Evolutionary conservation across 192 early-diverging fungal species (phyloP), one percentile per base, ranked within the genome.

Genomic region (Backusella liffmaniae): DNA sequence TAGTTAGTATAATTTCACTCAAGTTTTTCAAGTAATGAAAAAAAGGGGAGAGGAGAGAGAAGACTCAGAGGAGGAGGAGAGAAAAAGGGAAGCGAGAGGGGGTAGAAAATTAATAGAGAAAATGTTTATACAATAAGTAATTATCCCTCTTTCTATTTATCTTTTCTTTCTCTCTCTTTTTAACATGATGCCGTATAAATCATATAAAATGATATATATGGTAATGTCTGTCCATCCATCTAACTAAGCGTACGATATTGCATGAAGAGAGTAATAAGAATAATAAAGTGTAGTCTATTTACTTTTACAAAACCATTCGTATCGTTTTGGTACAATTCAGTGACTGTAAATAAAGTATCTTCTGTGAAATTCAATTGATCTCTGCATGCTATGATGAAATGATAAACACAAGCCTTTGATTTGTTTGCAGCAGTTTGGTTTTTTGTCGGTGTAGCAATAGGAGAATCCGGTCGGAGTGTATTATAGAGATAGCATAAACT

Each of bases 291-390:
- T 44, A 3, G 42, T 72, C 15, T 62, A 23, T 70, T 42, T 85
- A 95, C 97, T 90, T 96, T 99, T 70, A 99, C 94, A 83, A 99
- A 96, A 68, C 91, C 94, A 84, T 96, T 97, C 30, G 96, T 99
- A 80, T 99, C 95, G 78, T 99, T 96, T 76, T 96, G 93, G 75
- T 91, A 95, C 36, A 98, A 82, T 36, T 96, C 95, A 1, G 93
- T 90, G 70, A 98, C 90, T 32, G 92, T 90, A 80, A 97, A 95
- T 41, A 94, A 81, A 73, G 90, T 85, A 62, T 95, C 91, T 32
- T 96, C 89, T 65, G 82, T 82, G n/a, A 91, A 86, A 75, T 95
- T 82, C 1, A 93, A 86, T 80, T 95, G 91, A 62, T 90, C 86
- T 73, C 93, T 92, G 84, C 96, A 96, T 23, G 92, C 92, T 74